These are phyloP conservation scores for Erysimum cheiri DNA, from an alignment of 441 rosid genomes.

Conservation along the genomic window DNA sequence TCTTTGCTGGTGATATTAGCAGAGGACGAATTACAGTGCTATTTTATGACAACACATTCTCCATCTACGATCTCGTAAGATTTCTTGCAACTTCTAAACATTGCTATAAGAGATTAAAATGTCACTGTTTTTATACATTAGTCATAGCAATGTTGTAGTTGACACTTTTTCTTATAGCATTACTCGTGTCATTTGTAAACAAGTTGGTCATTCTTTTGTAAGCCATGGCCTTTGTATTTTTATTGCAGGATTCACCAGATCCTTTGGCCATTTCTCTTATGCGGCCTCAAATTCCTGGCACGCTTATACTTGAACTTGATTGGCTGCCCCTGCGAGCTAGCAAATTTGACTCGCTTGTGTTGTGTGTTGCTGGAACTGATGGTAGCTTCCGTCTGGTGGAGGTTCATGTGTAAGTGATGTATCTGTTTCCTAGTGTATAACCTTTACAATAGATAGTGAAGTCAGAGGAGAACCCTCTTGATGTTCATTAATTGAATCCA, in stretches of 20 bases:
- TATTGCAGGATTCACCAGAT: conserved; percentile 78
- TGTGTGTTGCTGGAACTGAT: conserved; percentile 93
- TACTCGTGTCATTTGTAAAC: not conserved
- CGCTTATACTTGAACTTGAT: conserved; percentile 86
- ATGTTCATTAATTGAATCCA: conserved; percentile 19
- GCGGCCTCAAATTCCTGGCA: conserved; percentile 89
- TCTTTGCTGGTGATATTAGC: conserved; percentile 80
- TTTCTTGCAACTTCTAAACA: not conserved
- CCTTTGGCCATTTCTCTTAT: conserved; percentile 85
- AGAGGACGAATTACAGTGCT: conserved; percentile 87
- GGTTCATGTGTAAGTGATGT: conserved; percentile 66
- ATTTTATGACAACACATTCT: conserved; percentile 83
- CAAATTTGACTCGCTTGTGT: conserved; percentile 70
- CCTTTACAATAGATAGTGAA: conserved; percentile 9
- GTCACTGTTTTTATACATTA: not conserved
- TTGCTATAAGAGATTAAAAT: not conserved
- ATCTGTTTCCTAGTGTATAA: conserved; percentile 6
- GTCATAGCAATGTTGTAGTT: not conserved
- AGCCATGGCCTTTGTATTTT: conserved; percentile 1
- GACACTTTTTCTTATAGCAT: not conserved
- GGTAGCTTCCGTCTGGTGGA: conserved; percentile 90
- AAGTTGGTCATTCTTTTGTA: not conserved
- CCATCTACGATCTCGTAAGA: conserved; percentile 90
- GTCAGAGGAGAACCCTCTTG: conserved; percentile 8
- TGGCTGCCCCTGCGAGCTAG: conserved; percentile 80